Percentiles rank a stretch among this genome's conserved stretches.
Evolutionary conservation across 306 rosid genomes (phyloP).

Genomic region (Quercus wislizeni): DNA sequence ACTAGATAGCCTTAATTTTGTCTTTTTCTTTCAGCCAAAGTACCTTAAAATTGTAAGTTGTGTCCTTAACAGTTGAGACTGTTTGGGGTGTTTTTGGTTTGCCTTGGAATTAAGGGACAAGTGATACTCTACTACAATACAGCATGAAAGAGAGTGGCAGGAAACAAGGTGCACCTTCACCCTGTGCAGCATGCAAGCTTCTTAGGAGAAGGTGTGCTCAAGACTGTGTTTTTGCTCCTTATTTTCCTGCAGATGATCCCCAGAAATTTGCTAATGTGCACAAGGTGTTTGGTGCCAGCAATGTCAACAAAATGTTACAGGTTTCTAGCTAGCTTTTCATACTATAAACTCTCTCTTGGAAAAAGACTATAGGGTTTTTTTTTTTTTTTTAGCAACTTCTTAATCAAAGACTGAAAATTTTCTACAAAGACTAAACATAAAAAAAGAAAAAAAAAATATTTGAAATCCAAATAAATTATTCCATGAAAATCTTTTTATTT

Average conservation of each 20-base stretch:
- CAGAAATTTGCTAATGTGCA: constrained; percentile 86
- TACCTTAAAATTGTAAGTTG: constrained; percentile 15
- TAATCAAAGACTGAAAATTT: no score
- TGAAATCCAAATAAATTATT: no score
- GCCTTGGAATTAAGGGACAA: not conserved
- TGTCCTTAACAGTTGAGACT: not conserved
- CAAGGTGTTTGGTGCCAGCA: constrained; percentile 85
- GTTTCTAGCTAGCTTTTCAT: constrained; percentile 13
- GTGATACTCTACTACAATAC: not conserved
- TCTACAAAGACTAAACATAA: no score
- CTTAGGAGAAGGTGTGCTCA: constrained; percentile 68
- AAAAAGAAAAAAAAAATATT: no score
- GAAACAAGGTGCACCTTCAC: constrained; percentile 66
- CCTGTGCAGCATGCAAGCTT: constrained; percentile 87
- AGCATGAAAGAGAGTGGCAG: constrained; percentile 29
- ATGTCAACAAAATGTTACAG: constrained; percentile 90
- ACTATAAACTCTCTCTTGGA: not conserved
- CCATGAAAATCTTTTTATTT: no score
- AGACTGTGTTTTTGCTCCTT: constrained; percentile 81
- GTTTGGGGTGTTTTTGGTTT: not conserved
- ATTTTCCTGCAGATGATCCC: constrained; percentile 77
- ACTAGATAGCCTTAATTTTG: not conserved
- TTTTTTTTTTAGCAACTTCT: not conserved
- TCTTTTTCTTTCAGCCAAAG: constrained; percentile 2
- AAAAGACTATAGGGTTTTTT: not conserved